Conservation (phyloP, 805 yeast species). For the Monosporozyma siamensis region DNA sequence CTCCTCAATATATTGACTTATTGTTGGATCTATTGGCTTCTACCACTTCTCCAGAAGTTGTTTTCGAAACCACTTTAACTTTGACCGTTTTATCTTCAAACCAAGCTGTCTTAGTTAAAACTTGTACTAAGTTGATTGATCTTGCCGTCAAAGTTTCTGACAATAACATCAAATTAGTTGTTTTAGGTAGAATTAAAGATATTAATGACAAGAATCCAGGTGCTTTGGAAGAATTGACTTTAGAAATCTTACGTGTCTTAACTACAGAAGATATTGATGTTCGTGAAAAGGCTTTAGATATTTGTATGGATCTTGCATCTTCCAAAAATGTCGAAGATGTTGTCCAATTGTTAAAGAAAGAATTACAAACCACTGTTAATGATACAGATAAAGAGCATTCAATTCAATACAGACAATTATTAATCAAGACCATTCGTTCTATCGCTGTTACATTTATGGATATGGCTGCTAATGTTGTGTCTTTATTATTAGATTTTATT, state of each 20-base stretch:
- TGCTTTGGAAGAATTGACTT: constrained; percentile 66
- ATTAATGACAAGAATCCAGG: constrained; percentile 72
- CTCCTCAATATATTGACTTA: constrained; percentile 61
- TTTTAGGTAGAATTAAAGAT: constrained; percentile 74
- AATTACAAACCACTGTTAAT: constrained; percentile 63
- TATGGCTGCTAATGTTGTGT: constrained; percentile 86
- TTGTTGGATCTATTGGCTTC: constrained; percentile 64
- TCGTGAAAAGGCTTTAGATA: constrained; percentile 76
- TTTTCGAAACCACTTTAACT: constrained; percentile 86
- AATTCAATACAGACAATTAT: constrained; percentile 76
- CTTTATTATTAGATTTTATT: constrained; percentile 74
- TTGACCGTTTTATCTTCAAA: constrained; percentile 52
- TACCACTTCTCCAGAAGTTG: constrained; percentile 51
- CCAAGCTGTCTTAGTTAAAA: constrained; percentile 59
- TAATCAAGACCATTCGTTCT: constrained; percentile 80
- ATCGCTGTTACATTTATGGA: constrained; percentile 84
- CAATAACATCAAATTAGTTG: constrained; percentile 87
- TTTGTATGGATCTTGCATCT: constrained; percentile 71
- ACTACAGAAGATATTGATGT: constrained; percentile 88
- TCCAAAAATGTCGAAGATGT: constrained; percentile 91
- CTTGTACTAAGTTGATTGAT: constrained; percentile 80
- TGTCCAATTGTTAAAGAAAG: constrained; percentile 84
- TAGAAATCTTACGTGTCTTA: constrained; percentile 79
- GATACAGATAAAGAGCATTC: constrained; percentile 66
- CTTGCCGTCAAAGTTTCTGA: constrained; percentile 90